Evolutionary conservation across 2,329 filamentous ascomycete species (phyloP).

Genomic region (Aureobasidium sp.): DNA sequence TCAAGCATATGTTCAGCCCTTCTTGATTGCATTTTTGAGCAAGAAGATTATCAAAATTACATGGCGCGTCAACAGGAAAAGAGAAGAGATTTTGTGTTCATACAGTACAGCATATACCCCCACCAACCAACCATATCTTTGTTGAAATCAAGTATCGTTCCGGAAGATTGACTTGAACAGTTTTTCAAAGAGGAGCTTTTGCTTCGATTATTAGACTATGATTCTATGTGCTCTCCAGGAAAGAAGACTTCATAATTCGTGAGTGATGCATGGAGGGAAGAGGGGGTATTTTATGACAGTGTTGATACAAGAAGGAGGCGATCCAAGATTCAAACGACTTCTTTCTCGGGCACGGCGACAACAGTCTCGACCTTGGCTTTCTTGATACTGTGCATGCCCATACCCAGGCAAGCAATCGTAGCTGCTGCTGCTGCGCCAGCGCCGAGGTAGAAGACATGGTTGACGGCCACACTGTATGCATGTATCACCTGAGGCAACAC

Average conservation of each 20-base stretch:
- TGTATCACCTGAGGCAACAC: conserved; percentile 48
- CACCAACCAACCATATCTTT: neutral
- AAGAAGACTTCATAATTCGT: neutral
- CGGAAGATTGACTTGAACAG: neutral
- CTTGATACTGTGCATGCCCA: conserved; percentile 8
- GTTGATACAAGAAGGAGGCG: neutral
- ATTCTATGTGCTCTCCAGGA: neutral
- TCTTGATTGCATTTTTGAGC: neutral
- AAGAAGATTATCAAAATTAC: neutral
- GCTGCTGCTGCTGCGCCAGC: neutral
- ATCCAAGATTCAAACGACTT: neutral
- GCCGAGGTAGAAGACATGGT: conserved; percentile 19
- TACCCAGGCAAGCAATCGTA: neutral
- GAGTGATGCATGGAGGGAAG: neutral
- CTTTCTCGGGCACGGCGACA: neutral
- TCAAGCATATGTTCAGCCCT: conserved; percentile 44
- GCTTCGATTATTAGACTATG: neutral
- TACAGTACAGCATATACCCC: conserved; percentile 11
- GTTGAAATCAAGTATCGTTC: too few relatives aligned
- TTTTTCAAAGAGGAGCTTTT: neutral
- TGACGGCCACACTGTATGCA: conserved; percentile 59
- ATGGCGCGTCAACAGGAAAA: neutral
- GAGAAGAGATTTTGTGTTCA: neutral
- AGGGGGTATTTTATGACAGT: neutral
- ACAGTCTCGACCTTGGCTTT: neutral